Conservation (phyloP, 257 asterid species). For the Schizonepeta tenuifolia region DNA sequence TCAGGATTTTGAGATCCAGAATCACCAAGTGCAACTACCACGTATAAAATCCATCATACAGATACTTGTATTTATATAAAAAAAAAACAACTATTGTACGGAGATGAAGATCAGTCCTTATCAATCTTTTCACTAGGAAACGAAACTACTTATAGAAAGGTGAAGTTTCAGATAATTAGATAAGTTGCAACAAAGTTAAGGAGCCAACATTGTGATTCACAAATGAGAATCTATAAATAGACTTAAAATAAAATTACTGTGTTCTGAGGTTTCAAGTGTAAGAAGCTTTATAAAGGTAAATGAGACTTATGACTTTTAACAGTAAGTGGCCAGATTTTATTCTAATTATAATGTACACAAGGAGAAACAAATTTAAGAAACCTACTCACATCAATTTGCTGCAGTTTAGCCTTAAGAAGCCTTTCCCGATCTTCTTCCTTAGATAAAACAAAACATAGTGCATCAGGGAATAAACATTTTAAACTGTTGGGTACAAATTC, state of each 20-base stretch:
- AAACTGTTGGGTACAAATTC: slow-evolving; percentile 17
- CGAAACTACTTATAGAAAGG: slow-evolving; percentile 4
- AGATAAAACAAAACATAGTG: slow-evolving; percentile 34
- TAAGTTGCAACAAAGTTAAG: background rate
- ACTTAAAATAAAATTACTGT: background rate
- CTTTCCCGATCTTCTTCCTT: slow-evolving; percentile 90
- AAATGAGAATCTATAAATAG: background rate
- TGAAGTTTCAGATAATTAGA: background rate
- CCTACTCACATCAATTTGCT: slow-evolving; percentile 83
- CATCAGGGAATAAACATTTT: slow-evolving; percentile 10
- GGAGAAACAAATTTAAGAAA: slow-evolving; percentile 15
- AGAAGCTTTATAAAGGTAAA: background rate
- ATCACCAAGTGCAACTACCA: background rate
- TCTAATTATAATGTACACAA: slow-evolving; percentile 7
- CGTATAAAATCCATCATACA: background rate
- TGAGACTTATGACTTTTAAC: background rate
- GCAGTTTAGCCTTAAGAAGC: slow-evolving; percentile 94
- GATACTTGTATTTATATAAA: background rate
- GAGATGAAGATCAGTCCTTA: background rate
- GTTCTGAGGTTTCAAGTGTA: background rate
- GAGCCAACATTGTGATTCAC: background rate
- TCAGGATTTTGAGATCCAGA: slow-evolving; percentile 24
- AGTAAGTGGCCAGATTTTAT: slow-evolving; percentile 15
- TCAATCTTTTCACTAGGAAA: background rate
- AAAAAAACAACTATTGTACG: background rate